These are phyloP conservation scores for Solanum dulcamara DNA, from an alignment of 257 asterid species.

Conservation along the genomic window DNA sequence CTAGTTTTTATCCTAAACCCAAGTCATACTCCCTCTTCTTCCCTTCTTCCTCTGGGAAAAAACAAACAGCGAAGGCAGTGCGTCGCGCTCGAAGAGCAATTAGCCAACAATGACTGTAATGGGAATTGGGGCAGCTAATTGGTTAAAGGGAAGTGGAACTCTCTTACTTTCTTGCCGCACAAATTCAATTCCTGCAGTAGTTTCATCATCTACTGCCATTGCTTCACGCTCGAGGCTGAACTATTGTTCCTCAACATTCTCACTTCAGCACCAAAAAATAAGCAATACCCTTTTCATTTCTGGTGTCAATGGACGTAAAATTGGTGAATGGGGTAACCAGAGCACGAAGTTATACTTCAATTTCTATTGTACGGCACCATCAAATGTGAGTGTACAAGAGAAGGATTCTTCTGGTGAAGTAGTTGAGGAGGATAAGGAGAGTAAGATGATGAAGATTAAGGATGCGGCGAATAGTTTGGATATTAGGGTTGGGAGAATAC, in stretches of 20 bases:
- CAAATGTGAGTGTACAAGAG: neutral
- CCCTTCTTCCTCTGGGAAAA: neutral
- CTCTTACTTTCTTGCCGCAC: neutral
- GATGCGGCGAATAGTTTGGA: slow-evolving; percentile 73
- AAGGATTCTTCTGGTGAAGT: neutral
- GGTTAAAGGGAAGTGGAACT: neutral
- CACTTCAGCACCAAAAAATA: neutral
- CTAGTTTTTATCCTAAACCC: neutral
- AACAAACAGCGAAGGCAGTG: no score
- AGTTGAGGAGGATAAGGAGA: neutral
- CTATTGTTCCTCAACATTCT: neutral
- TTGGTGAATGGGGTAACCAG: neutral
- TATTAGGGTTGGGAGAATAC: slow-evolving; percentile 64
- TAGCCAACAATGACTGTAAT: neutral
- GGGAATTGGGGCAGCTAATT: neutral
- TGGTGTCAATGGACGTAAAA: neutral
- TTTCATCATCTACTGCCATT: neutral
- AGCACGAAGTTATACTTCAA: neutral
- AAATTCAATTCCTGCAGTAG: neutral
- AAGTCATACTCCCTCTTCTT: neutral
- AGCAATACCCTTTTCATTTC: neutral
- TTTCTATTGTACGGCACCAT: neutral
- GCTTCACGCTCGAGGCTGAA: neutral
- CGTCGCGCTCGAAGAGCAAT: neutral
- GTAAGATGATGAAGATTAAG: slow-evolving; percentile 16